Conservation (phyloP, 352 stramenopile genomes). For the Phytophthora ohioensis region DNA sequence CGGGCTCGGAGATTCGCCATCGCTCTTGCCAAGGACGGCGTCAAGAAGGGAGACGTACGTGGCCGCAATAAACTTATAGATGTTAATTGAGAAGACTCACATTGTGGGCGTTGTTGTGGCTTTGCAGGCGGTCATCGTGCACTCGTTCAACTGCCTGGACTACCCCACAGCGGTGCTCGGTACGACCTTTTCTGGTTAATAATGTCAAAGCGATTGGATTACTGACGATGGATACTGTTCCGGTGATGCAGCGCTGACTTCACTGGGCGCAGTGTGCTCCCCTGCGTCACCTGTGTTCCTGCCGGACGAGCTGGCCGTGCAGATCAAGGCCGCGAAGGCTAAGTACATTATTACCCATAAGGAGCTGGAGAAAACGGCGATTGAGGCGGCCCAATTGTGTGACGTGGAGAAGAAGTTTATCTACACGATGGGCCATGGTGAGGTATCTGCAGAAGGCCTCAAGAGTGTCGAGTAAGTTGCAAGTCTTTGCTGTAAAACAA, state of each 20-base stretch:
- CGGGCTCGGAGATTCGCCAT: constrained; percentile 49
- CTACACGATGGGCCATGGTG: constrained; percentile 57
- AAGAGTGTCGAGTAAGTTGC: constrained; percentile 63
- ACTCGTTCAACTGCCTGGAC: constrained; percentile 80
- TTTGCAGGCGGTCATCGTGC: constrained; percentile 58
- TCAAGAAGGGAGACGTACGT: constrained; percentile 61
- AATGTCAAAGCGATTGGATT: constrained; percentile 15
- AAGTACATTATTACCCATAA: constrained; percentile 69
- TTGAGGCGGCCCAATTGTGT: constrained; percentile 48
- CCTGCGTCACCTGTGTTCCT: constrained; percentile 70
- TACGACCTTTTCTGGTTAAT: constrained; percentile 26
- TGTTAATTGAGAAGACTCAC: background rate
- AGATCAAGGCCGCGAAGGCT: constrained; percentile 55
- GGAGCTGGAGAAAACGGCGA: constrained; percentile 51
- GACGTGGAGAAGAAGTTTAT: constrained; percentile 46
- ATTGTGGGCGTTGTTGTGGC: constrained; percentile 1
- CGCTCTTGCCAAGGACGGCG: constrained; percentile 50
- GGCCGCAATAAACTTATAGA: background rate
- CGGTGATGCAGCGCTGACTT: constrained; percentile 46
- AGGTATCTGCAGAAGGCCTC: constrained; percentile 31
- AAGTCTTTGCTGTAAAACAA: background rate
- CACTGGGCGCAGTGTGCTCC: constrained; percentile 63
- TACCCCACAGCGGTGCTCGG: constrained; percentile 64
- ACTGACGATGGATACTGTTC: constrained; percentile 6
- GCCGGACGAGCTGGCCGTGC: constrained; percentile 53